Evolutionary conservation across 176 grass and related monocot genomes (phyloP), one percentile per base, ranked within the genome.

Genomic region (Ananas comosus): DNA sequence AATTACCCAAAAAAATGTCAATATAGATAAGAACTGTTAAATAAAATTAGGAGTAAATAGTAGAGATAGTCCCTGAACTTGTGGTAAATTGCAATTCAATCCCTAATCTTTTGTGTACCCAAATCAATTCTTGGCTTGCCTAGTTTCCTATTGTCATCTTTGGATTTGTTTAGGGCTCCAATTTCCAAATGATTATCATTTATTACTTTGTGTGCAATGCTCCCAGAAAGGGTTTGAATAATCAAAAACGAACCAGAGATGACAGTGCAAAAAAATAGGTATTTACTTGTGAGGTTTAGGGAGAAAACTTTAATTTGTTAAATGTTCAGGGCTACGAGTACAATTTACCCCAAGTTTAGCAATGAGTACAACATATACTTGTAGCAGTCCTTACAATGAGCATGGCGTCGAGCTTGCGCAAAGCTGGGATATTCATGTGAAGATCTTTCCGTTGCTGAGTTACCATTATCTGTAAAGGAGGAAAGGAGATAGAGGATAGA

Each of bases 381-480:
- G 4, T 9, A 3, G 17, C 2, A 1, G 67, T 28, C 18, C 71
- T 82, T 87, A 94, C 90, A 17, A 87, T 27, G 2, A 96, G 91
- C 91, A 96, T 96, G 7, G 87, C 80, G 64, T 96, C 87, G 48
- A 96, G 77, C 16, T 96, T 96, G 69, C 84, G 81, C 67, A 96
- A 21, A 0, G 91, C 91, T 1, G 91, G 91, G 18, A 90, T 78
- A 68, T 82, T 86, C 56, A 85, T 83, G 65, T 87, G 87, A 53
- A 96, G 91, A 73, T 90, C 91, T 72, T 82, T 69, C 56, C 91
- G 73, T 83, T 96, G 91, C 77, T 96, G 91, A 85, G 87, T 96
- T 61, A 79, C 65, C 91, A 96, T 96, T 21, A 96, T 83, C 91
- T 90, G 75, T 73, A 18, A 61, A 33, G 9, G 69, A 65, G 12